Conservation (phyloP, 2,329 filamentous ascomycete species). For the Cladosporium colombiae region DNA sequence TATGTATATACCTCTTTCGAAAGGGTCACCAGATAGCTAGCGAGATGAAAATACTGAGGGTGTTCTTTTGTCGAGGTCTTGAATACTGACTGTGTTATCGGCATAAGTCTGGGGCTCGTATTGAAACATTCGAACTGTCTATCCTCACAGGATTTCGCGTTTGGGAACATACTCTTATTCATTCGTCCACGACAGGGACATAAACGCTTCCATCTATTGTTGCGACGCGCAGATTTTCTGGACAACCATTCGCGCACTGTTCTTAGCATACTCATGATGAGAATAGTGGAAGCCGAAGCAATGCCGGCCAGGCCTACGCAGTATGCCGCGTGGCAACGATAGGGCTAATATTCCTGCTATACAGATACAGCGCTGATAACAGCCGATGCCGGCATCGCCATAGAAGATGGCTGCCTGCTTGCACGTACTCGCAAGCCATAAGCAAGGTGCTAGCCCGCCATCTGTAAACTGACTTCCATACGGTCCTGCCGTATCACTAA, state of each 20-base stretch:
- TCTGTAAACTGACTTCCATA: not conserved
- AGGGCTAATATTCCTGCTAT: not conserved
- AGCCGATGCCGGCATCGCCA: not conserved
- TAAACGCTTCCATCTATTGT: not conserved
- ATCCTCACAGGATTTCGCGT: not conserved
- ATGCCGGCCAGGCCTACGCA: not conserved
- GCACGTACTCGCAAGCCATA: not conserved
- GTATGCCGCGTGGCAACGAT: not conserved
- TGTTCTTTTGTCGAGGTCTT: not conserved
- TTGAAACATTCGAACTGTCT: not conserved
- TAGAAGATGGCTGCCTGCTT: not conserved
- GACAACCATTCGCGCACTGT: not conserved
- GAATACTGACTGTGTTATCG: not conserved
- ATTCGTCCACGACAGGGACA: not conserved
- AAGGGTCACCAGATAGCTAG: not conserved
- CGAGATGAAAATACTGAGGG: not conserved
- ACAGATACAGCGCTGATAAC: not conserved
- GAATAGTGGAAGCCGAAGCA: not conserved
- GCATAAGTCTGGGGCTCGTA: not conserved
- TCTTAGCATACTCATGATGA: not conserved
- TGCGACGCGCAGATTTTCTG: not conserved
- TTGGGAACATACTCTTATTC: not conserved
- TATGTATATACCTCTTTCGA: not conserved
- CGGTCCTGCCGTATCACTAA: not conserved
- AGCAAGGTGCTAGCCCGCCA: not conserved